Evolutionary conservation across 2,329 filamentous ascomycete genomes (phyloP).

Genomic region (Alternaria ventricosa): DNA sequence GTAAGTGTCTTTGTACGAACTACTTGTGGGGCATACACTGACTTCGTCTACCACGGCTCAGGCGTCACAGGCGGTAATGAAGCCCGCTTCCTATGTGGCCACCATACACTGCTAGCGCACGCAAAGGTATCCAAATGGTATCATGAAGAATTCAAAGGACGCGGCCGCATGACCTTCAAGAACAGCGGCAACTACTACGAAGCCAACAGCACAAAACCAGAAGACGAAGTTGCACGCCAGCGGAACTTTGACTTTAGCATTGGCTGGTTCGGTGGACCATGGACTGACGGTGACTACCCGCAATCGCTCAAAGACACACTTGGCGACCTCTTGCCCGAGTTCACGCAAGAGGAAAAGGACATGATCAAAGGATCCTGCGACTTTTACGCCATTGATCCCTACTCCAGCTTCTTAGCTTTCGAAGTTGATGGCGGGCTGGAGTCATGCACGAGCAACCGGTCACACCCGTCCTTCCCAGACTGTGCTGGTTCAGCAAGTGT

Average conservation of each 20-base stretch:
- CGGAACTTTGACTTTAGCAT: constrained; percentile 52
- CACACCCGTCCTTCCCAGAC: constrained; percentile 50
- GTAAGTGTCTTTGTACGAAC: neutral
- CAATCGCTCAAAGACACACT: constrained; percentile 49
- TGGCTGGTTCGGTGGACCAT: constrained; percentile 57
- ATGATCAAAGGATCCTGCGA: constrained; percentile 54
- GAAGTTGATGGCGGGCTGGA: constrained; percentile 43
- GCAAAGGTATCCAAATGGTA: constrained; percentile 55
- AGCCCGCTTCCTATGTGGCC: constrained; percentile 54
- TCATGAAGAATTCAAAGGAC: constrained; percentile 54
- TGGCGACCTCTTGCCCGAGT: constrained; percentile 47
- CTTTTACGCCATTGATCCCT: constrained; percentile 53
- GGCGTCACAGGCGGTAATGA: constrained; percentile 48
- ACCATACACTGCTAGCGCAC: constrained; percentile 53
- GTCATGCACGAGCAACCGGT: constrained; percentile 51
- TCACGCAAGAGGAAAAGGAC: constrained; percentile 49
- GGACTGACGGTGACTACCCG: constrained; percentile 55
- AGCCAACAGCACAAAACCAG: constrained; percentile 45
- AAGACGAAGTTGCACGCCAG: constrained; percentile 46
- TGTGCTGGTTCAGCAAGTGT: constrained; percentile 47
- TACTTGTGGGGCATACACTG: neutral
- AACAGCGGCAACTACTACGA: constrained; percentile 53
- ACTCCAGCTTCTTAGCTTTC: constrained; percentile 41
- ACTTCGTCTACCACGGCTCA: neutral
- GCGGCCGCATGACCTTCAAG: constrained; percentile 52